Conservation (phyloP, 2,329 filamentous ascomycete genomes). For the Pyricularia grisea region DNA sequence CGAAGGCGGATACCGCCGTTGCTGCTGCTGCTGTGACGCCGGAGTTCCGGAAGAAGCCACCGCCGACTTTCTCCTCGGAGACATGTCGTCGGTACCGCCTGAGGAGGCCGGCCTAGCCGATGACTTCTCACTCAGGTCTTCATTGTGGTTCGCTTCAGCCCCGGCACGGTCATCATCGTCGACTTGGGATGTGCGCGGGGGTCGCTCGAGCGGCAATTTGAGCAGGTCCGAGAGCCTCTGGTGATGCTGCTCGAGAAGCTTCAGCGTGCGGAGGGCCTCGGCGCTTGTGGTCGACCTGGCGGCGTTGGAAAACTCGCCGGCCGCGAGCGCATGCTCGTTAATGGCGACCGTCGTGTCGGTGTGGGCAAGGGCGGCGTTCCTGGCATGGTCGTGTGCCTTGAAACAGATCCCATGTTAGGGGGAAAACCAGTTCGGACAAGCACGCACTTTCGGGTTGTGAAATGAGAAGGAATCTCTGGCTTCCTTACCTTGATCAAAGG, state of each 20-base stretch:
- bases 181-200: background rate
- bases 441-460: slow-evolving; percentile 3
- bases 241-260: slow-evolving; percentile 82
- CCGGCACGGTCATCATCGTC: background rate
- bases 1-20: slow-evolving; percentile 43
- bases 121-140: background rate
- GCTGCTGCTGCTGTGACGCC: slow-evolving; percentile 33
- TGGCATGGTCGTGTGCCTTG: slow-evolving; percentile 81
- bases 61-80: slow-evolving; percentile 11
- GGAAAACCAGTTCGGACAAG: slow-evolving; percentile 6
- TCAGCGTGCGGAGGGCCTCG: slow-evolving; percentile 74
- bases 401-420: slow-evolving; percentile 13
- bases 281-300: slow-evolving; percentile 58
- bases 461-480: background rate
- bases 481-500: slow-evolving; percentile 52
- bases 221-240: slow-evolving; percentile 73
- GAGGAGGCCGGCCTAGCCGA: background rate
- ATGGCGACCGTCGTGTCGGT: slow-evolving; percentile 73
- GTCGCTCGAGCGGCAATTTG: slow-evolving; percentile 52
- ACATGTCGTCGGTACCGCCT: background rate
- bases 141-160: background rate
- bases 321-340: slow-evolving; percentile 80
- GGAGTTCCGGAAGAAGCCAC: slow-evolving; percentile 21
- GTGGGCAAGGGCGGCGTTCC: slow-evolving; percentile 68
- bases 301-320: slow-evolving; percentile 78